A percentile compares a stretch with the other conserved stretches of the same genome.
Conservation (phyloP, 306 rosid species). For the Citrullus colocynthis region DNA sequence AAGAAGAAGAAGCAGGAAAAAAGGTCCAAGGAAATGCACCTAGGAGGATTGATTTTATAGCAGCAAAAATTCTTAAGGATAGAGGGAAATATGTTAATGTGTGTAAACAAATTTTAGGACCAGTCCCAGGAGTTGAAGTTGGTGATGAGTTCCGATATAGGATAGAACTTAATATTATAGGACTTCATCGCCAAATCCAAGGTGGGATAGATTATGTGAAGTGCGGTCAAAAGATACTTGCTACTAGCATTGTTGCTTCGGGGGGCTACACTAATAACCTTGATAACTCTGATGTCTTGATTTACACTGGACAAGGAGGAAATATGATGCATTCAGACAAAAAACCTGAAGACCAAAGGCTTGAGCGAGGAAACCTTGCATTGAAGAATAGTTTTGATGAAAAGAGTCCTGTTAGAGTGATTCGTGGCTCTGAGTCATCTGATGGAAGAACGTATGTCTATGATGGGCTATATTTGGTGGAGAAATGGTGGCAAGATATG, state of each 20-base stretch:
- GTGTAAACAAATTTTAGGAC: conserved; percentile 56
- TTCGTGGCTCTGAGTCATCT: conserved; percentile 57
- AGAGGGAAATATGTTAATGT: conserved; percentile 42
- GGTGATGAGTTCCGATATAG: conserved; percentile 90
- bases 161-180: conserved; percentile 65
- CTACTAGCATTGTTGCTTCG: conserved; percentile 76
- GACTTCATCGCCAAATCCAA: conserved; percentile 66
- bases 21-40: conserved; percentile 16
- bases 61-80: conserved; percentile 44
- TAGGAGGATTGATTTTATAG: conserved; percentile 49
- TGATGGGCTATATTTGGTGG: conserved; percentile 74
- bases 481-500: conserved; percentile 55
- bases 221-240: conserved; percentile 41
- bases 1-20: conserved; percentile 49
- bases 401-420: conserved; percentile 74
- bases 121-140: conserved; percentile 82
- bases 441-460: conserved; percentile 66
- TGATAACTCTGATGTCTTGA: conserved; percentile 55
- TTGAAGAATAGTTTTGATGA: conserved; percentile 60
- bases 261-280: conserved; percentile 73
- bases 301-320: conserved; percentile 87
- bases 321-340: conserved; percentile 46
- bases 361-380: conserved; percentile 86
- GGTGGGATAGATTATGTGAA: conserved; percentile 75
- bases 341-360: conserved; percentile 94